Percentiles rank a stretch among this genome's conserved stretches.
phyloP scores from a whole-genome alignment of 176 grass and related monocot species.

The Aegilops bicornis region DNA sequence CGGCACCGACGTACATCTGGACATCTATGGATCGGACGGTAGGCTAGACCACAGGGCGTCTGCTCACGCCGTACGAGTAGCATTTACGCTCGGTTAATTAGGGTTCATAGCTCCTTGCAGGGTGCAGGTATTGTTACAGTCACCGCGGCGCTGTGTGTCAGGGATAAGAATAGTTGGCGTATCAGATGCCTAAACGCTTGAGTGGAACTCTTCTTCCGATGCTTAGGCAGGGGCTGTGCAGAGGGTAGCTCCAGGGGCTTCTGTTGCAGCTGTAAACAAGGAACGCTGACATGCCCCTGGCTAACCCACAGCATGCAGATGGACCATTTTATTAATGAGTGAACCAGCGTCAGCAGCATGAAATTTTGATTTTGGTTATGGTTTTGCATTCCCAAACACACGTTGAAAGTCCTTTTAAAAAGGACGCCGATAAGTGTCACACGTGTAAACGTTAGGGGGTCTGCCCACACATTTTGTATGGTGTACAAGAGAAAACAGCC shows the following conservation, averaged over 20 bases:
- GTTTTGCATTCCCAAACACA: not conserved
- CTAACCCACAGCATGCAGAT: not conserved
- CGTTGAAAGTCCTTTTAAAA: too few species aligned
- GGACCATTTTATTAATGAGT: not conserved
- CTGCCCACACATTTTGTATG: too few species aligned
- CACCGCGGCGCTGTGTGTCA: constrained; percentile 9
- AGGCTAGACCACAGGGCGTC: not conserved
- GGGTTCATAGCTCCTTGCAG: constrained; percentile 18
- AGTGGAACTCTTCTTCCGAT: constrained; percentile 25
- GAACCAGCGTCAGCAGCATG: not conserved
- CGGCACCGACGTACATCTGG: constrained; percentile 23
- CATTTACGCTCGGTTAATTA: constrained; percentile 33
- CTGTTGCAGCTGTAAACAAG: not conserved
- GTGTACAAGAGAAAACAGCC: too few species aligned
- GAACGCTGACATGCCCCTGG: not conserved
- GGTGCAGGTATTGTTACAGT: constrained; percentile 11
- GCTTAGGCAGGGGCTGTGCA: constrained; percentile 17
- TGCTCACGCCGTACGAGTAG: not conserved
- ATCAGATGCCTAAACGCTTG: not conserved
- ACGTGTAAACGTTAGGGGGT: too few species aligned
- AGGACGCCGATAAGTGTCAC: too few species aligned
- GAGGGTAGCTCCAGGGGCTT: constrained; percentile 20
- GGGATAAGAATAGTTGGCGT: constrained; percentile 29
- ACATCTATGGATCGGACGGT: constrained; percentile 6
- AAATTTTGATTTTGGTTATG: not conserved